Evolutionary conservation across 495 filamentous ascomycete genomes (phyloP).

Genomic region (Diplogelasinospora grovesii): DNA sequence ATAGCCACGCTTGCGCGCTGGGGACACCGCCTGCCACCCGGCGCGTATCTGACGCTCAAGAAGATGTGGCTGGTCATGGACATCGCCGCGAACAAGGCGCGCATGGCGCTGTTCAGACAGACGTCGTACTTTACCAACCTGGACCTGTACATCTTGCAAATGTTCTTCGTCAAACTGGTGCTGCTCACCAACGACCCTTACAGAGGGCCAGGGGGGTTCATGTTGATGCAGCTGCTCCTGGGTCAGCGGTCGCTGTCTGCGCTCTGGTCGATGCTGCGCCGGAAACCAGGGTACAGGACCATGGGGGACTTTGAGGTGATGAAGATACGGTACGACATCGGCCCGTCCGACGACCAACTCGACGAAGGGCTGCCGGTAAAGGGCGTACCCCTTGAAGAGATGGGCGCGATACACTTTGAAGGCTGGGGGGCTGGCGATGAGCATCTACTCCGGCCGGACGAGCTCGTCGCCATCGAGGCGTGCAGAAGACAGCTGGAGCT

Average conservation of each 20-base stretch:
- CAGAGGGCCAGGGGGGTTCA: slow-evolving; percentile 28
- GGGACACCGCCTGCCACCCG: slow-evolving; percentile 45
- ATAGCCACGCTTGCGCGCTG: slow-evolving; percentile 41
- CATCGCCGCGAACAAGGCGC: slow-evolving; percentile 40
- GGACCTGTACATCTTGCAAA: slow-evolving; percentile 47
- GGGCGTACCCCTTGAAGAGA: slow-evolving; percentile 42
- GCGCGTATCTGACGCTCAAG: slow-evolving; percentile 38
- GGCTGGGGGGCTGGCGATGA: slow-evolving; percentile 39
- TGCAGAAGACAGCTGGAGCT: slow-evolving; percentile 39
- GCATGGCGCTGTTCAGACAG: slow-evolving; percentile 45
- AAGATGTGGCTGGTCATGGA: slow-evolving; percentile 67
- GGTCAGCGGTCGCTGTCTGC: slow-evolving; percentile 48
- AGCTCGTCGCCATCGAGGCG: slow-evolving; percentile 48
- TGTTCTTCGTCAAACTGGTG: slow-evolving; percentile 58
- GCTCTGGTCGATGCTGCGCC: slow-evolving; percentile 44
- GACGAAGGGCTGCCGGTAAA: slow-evolving; percentile 19
- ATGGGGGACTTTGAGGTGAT: slow-evolving; percentile 38
- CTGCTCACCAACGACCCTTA: slow-evolving; percentile 51
- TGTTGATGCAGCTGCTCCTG: slow-evolving; percentile 48
- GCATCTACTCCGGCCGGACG: slow-evolving; percentile 47
- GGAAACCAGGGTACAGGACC: slow-evolving; percentile 29
- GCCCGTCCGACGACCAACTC: slow-evolving; percentile 5
- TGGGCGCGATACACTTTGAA: slow-evolving; percentile 46
- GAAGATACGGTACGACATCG: slow-evolving; percentile 36
- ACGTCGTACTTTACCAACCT: slow-evolving; percentile 39